Evolutionary conservation across 2,329 filamentous ascomycete species (phyloP), one percentile per base, ranked within the genome.

Genomic region (Hyphodiscus sp.): DNA sequence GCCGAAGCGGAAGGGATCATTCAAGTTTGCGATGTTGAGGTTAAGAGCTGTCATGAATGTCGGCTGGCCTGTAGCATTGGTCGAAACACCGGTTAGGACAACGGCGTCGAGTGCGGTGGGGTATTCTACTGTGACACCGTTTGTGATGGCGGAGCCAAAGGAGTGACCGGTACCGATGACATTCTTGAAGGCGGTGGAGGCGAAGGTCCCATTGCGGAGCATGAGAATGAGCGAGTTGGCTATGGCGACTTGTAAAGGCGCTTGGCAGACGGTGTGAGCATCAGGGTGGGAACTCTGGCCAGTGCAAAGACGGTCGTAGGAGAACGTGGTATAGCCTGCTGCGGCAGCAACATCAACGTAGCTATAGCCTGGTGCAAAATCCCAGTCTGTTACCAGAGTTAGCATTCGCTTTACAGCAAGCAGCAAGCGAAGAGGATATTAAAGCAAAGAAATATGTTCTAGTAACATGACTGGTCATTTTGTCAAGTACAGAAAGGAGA

Each of bases 341-440:
- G 71, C 58, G 23, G 73, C 74, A 1, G 83, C 72, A n/a, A 68
- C 68, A 46, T 77, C 72, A 41, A 81, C 74, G 65, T 86, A 86
- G 63, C 76, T 81, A 70, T 86, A 85, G 64, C 52, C 49, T 5
- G 46, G 46, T 15, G 49, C 49, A 46, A 57, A 41, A 10, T 57
- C 49, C 49, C 52, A 57, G n/a, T n/a, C n/a, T n/a, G n/a, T n/a
- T n/a, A n/a, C n/a, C n/a, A n/a, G n/a, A n/a, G n/a, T n/a, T n/a
- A n/a, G n/a, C n/a, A n/a, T n/a, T n/a, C n/a, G n/a, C n/a, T n/a
- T n/a, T n/a, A n/a, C n/a, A n/a, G n/a, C n/a, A n/a, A n/a, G n/a
- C n/a, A n/a, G n/a, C n/a, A n/a, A n/a, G n/a, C n/a, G n/a, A n/a
- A n/a, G n/a, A n/a, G n/a, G n/a, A n/a, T n/a, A n/a, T n/a, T n/a